Base-by-base conservation (phyloP, 768 basidiomycete genomes). In the Podaxis carcinomalis region DNA sequence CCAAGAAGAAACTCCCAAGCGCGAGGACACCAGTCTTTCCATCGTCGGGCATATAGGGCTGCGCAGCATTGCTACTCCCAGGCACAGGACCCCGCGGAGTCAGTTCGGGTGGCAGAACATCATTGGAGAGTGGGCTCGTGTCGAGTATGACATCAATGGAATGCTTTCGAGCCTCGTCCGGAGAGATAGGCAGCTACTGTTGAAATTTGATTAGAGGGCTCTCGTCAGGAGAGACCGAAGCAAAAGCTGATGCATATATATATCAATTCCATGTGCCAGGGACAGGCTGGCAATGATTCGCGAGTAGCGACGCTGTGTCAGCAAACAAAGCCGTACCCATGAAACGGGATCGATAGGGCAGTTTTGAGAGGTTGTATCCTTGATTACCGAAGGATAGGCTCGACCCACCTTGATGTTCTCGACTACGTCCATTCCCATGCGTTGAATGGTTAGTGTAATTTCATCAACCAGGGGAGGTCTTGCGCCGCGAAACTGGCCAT, bases 1-100 rank as follows among this genome's bases (percentile, higher is more conserved):
- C 82, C 1, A n/a, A n/a, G n/a, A 80, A 79, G 68, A 86, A 87
- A 68, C 83, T 85, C 19, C 85, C 84, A 11, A 86, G 77, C 7
- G 83, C 81, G 56, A 85, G 71, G 14, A 86, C 81, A 40, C 84
- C 85, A 0, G 84, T 86, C 63, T 76, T 80, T 5, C 73, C 74
- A 61, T 85, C 84, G 1, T 76, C 69, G 11, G 84, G 69, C 67
- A 84, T 65, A 66, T 79, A 84, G 67, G 86, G 86, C 62, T 83
- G 81, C 3, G 79, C 78, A 6, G 79, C 82, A 25, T 76, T 77
- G 16, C 74, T 69, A 64, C 82, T 82, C 32, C 80, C 82, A 46
- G 73, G 73, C 4, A 81, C 69, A n/a, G 70, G 67, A 3, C 74
- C 57, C 4, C 62, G 32, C 5, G 85, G 86, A 21, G 67, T 66